These are phyloP conservation scores for Pythium aristosporum DNA, from an alignment of 352 stramenopile genomes.

Conservation along the genomic window DNA sequence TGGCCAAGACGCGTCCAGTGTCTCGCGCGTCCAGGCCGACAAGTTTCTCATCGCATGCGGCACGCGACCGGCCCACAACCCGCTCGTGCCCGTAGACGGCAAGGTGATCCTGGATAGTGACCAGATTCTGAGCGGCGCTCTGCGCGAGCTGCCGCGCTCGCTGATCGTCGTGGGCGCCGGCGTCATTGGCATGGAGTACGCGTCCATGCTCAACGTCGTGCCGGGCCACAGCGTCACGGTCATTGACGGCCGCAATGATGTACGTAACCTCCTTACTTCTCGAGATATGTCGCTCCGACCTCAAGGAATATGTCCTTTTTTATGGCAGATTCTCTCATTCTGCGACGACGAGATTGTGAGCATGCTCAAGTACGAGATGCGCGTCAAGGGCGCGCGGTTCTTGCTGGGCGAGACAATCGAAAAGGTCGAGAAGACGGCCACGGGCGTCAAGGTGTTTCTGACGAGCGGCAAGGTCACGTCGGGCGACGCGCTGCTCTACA, in stretches of 20 bases:
- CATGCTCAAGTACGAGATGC: constrained; percentile 90
- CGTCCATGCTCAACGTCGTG: constrained; percentile 92
- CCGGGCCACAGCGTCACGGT: constrained; percentile 87
- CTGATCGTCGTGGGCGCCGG: constrained; percentile 83
- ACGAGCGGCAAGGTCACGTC: constrained; percentile 84
- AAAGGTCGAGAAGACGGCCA: constrained; percentile 57
- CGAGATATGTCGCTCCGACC: background rate
- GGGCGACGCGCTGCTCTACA: constrained; percentile 84
- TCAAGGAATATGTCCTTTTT: background rate
- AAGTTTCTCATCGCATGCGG: constrained; percentile 87
- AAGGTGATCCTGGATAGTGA: constrained; percentile 85
- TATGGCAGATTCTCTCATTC: constrained; percentile 3
- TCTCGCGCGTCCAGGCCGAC: constrained; percentile 36
- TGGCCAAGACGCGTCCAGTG: constrained; percentile 8
- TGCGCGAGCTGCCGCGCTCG: constrained; percentile 55
- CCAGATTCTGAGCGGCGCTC: constrained; percentile 79
- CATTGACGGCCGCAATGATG: constrained; percentile 66
- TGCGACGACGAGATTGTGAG: constrained; percentile 70
- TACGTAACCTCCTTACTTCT: background rate
- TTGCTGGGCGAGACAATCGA: constrained; percentile 81
- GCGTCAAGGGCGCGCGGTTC: constrained; percentile 83
- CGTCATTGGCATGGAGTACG: constrained; percentile 92
- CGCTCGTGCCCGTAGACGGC: constrained; percentile 86
- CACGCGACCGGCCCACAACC: constrained; percentile 75
- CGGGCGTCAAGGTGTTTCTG: constrained; percentile 74